Evolutionary conservation across 1,139 yeast species (phyloP).

Genomic region (Candida sanyaensis): DNA sequence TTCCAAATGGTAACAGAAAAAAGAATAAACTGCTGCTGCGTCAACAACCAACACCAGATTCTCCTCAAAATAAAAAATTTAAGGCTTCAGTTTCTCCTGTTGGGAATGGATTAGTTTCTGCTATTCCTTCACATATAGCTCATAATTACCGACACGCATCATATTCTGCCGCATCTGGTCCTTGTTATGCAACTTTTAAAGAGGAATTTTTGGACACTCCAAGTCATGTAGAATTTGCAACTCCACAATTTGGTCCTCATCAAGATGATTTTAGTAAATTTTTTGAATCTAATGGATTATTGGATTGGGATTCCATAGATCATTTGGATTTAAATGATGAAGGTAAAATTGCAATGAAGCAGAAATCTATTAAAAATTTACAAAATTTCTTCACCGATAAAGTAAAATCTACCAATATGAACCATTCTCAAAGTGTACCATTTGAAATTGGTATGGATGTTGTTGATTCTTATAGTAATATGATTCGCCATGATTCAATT

Average conservation of each 20-base stretch:
- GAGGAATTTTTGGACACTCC: conserved; percentile 45
- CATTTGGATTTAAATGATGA: conserved; percentile 26
- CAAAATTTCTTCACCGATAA: conserved; percentile 17
- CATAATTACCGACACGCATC: conserved; percentile 61
- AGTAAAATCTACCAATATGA: conserved; percentile 6
- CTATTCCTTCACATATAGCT: conserved; percentile 11
- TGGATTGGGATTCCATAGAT: conserved; percentile 41
- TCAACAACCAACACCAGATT: conserved; percentile 10
- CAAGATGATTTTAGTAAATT: conserved; percentile 22
- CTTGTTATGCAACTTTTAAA: conserved; percentile 61
- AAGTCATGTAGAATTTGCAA: conserved; percentile 72
- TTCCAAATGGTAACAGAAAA: conserved; percentile 1
- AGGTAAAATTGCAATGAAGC: conserved; percentile 10
- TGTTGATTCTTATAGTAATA: conserved; percentile 15
- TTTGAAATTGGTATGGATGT: conserved; percentile 33
- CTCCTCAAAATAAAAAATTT: conserved; percentile 14
- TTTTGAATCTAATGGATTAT: conserved; percentile 23
- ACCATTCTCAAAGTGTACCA: conserved; percentile 21
- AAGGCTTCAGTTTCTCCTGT: conserved; percentile 6
- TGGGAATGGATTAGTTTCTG: background rate
- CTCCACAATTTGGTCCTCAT: conserved; percentile 63
- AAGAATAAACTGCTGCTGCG: conserved; percentile 6
- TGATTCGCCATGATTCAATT: background rate
- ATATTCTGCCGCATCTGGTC: conserved; percentile 76
- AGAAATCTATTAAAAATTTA: conserved; percentile 16